Evolutionary conservation across 2,329 filamentous ascomycete genomes (phyloP), one percentile per base, ranked within the genome.

Genomic region (Magnaporthales sp.): DNA sequence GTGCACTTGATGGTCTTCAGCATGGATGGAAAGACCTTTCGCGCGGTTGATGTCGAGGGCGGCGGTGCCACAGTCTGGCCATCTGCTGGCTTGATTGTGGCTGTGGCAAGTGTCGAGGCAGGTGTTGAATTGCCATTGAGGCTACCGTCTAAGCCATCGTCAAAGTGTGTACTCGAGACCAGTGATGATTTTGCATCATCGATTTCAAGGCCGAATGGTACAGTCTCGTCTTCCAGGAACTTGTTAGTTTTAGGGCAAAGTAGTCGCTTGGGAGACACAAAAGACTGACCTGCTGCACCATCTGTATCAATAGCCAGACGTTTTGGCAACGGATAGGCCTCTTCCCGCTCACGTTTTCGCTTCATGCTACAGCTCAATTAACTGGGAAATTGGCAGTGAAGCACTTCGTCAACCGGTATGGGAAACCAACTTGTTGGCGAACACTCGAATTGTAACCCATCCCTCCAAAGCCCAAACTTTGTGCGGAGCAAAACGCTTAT

Each of bases 1-100:
- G 89, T 87, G 78, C 94, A 97, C 66, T 81, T 80, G 70, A 93
- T 89, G 5, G 87, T 93, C 80, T 96, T 96, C 67, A 87, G 82
- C 74, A 86, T 91, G 58, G 88, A 91, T 3, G 89, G 89, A 68
- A 86, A 87, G 67, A 64, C 62, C 29, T 60, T 65, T 15, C 63
- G 63, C 7, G 32, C 22, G 32, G 11, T 22, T 83, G 86, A 67
- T 79, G 76, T 13, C 69, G 70, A 65, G 67, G 66, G 58, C 10
- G 63, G 63, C 15, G 32, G 38, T n/a, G 63, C 27, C 15, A 4
- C 29, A 15, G 63, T 13, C 24, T 30, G 26, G 46, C 63, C 64
- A 11, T 32, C 29, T 60, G 62, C 30, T 19, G 62, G 31, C 62
- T 63, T 31, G 60, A 38, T 63, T 22, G 51, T 65, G 30, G 54